phyloP scores from a whole-genome alignment of 169 alveolate genomes.

The Perkinsus olseni region DNA sequence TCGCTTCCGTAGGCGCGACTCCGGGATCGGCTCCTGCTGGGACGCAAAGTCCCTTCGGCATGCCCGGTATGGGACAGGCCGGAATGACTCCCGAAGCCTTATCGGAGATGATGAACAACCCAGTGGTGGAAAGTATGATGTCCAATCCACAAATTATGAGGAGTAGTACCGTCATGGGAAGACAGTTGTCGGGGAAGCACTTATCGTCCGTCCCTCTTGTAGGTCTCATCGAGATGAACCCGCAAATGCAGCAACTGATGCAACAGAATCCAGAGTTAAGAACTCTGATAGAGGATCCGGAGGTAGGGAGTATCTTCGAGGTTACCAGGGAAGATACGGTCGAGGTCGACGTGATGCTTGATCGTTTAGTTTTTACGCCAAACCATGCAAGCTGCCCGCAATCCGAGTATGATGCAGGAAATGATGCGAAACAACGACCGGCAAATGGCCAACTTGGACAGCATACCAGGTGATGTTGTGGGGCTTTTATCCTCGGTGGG shows the following conservation, averaged over 20 bases:
- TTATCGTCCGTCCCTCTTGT: too few relatives aligned
- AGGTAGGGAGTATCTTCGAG: neutral
- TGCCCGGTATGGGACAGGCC: neutral
- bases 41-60: neutral
- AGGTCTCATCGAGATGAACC: conserved; percentile 19
- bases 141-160: neutral
- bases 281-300: conserved; percentile 34
- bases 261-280: conserved; percentile 37
- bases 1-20: neutral
- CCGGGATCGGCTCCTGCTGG: neutral
- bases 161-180: neutral
- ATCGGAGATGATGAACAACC: neutral
- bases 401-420: conserved; percentile 36
- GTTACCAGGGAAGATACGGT: neutral
- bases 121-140: conserved; percentile 4
- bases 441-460: conserved; percentile 34
- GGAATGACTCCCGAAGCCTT: neutral
- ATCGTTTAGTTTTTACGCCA: conserved; percentile 28
- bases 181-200: neutral
- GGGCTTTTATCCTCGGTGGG: neutral
- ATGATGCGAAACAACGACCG: conserved; percentile 39
- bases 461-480: conserved; percentile 24
- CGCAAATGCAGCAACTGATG: conserved; percentile 29
- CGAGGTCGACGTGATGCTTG: neutral
- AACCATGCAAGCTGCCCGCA: conserved; percentile 28